phyloP scores from a whole-genome alignment of 2,329 filamentous ascomycete species.

The Colletotrichum gloeosporioides region DNA sequence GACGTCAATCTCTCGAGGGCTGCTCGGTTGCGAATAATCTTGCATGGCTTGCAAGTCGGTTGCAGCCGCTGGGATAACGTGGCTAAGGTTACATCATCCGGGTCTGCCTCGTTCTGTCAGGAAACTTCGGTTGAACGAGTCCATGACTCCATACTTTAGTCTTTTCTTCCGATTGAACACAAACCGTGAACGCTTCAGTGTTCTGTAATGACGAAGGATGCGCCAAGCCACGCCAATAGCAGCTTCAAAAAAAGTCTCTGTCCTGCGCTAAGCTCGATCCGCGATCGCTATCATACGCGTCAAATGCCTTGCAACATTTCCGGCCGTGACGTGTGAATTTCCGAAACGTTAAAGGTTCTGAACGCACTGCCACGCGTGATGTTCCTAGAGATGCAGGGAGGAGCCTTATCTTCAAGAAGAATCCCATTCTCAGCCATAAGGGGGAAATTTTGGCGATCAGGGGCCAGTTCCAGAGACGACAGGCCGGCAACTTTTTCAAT shows the following conservation, averaged over 20 bases:
- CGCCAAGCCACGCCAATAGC: neutral
- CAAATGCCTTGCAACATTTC: neutral
- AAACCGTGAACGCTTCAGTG: neutral
- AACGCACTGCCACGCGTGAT: neutral
- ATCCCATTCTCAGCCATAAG: neutral
- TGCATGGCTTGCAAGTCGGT: neutral
- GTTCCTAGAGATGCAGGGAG: neutral
- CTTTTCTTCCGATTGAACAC: neutral
- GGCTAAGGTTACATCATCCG: neutral
- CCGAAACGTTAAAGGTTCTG: neutral
- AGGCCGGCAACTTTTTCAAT: neutral
- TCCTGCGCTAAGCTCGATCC: neutral
- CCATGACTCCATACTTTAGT: neutral
- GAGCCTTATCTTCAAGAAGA: neutral
- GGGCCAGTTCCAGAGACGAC: neutral
- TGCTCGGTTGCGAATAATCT: neutral
- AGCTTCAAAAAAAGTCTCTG: neutral
- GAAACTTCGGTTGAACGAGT: neutral
- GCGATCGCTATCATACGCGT: neutral
- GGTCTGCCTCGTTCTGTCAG: neutral
- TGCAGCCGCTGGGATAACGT: neutral
- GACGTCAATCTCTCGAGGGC: neutral
- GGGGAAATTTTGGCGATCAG: neutral
- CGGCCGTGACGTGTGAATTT: neutral
- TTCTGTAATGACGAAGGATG: neutral